Percentiles rank a stretch among this genome's conserved stretches.
Conservation (phyloP, 345 rosid species). For the Gynandropsis gynandra region DNA sequence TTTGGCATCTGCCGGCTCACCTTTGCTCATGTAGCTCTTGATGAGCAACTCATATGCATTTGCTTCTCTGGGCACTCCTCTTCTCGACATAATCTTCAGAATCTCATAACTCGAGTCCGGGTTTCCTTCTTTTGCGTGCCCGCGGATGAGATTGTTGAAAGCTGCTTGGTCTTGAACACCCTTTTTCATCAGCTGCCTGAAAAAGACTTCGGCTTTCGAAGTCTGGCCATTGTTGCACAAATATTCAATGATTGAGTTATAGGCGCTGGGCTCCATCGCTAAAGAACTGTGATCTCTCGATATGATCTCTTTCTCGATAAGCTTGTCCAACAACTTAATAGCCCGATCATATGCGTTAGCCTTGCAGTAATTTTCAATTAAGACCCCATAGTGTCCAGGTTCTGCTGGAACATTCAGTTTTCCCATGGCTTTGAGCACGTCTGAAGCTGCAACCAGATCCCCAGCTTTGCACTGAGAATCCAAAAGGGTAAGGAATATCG, state of each 20-base stretch:
- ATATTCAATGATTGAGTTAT: constrained; percentile 57
- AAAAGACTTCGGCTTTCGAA: constrained; percentile 68
- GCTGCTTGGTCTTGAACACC: constrained; percentile 67
- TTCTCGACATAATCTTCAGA: constrained; percentile 73
- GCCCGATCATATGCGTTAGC: constrained; percentile 56
- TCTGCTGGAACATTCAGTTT: constrained; percentile 63
- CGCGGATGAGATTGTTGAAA: constrained; percentile 60
- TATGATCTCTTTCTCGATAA: constrained; percentile 69
- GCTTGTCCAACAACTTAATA: constrained; percentile 59
- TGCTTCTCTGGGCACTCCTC: constrained; percentile 62
- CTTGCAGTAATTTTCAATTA: constrained; percentile 72
- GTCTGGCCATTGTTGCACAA: constrained; percentile 68
- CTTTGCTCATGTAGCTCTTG: constrained; percentile 83
- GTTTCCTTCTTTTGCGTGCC: constrained; percentile 80
- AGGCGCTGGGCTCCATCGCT: constrained; percentile 57
- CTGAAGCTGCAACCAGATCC: constrained; percentile 58
- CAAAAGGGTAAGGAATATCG: constrained; percentile 59
- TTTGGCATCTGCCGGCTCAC: constrained; percentile 90
- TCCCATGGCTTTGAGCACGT: constrained; percentile 78
- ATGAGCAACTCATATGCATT: constrained; percentile 66
- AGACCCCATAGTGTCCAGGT: constrained; percentile 79
- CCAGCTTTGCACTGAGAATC: constrained; percentile 54
- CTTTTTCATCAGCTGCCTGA: constrained; percentile 82
- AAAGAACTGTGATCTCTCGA: constrained; percentile 62
- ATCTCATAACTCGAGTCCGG: constrained; percentile 77